Evolutionary conservation across 306 rosid species (phyloP).

Genomic region (Cucurbita ficifolia): DNA sequence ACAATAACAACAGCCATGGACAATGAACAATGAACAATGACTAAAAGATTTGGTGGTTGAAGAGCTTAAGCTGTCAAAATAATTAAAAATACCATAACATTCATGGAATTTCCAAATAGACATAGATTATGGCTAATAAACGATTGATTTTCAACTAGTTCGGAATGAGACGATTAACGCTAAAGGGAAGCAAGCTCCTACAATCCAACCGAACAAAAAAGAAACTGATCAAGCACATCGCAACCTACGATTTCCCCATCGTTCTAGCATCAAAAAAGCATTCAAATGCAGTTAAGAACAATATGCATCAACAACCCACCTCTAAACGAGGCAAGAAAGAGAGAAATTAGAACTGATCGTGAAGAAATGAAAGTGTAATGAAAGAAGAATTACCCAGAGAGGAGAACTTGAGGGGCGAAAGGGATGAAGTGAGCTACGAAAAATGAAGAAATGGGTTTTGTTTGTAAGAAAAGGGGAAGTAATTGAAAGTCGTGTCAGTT

Average conservation of each 20-base stretch:
- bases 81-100: background rate
- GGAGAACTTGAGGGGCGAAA: background rate
- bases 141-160: background rate
- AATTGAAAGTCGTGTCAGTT: background rate
- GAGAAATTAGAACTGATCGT: background rate
- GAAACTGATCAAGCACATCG: background rate
- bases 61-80: background rate
- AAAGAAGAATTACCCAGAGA: background rate
- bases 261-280: background rate
- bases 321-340: background rate
- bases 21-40: background rate
- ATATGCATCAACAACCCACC: background rate
- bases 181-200: background rate
- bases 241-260: background rate
- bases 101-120: background rate
- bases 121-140: background rate
- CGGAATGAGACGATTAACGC: background rate
- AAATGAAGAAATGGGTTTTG: background rate
- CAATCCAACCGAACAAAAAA: too few relatives aligned
- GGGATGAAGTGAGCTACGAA: background rate
- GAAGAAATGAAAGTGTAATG: background rate
- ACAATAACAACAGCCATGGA: background rate
- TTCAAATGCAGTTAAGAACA: background rate
- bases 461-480: background rate
- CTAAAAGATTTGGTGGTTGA: background rate